Base-by-base conservation (phyloP, 2,329 filamentous ascomycete species). In the Dactylellina cionopaga region DNA sequence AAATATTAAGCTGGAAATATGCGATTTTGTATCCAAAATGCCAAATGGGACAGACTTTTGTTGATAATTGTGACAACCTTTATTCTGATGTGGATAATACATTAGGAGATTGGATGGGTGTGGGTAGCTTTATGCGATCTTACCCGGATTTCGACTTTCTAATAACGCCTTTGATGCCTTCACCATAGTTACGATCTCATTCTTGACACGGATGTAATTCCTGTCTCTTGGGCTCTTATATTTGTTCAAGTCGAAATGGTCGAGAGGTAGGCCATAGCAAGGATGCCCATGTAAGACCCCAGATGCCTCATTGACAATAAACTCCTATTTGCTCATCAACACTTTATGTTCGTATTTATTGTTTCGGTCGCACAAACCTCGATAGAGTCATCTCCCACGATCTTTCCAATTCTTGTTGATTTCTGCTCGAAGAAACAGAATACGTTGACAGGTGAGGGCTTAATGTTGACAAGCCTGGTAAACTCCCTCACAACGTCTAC, bases 221-320 rank as follows among this genome's bases (percentile, higher is more conserved):
- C 73, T 74, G 39, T 79, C 78, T 19, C 78, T 76, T 10, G 78
- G 75, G 22, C 75, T 72, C 6, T 59, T 62, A 52, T 76, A 79
- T 39, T 79, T 79, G 65, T 79, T 79, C 24, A 79, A 63, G 37
- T 70, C 56, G 17, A 79, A 79, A 56, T 79, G 78, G 39, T 79
- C 78, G 2, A 75, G 75, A 15, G 75, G 75, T n/a, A 79, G 70
- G 7, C 74, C 74, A 7, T 75, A 31, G 4, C 66, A 76, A 7
- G 75, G 66, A 22, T 78, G 74, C 29, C 76, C 77, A 15, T 75
- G 74, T 22, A 78, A 76, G 6, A 70, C 76, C 19, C 76, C 78
- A 7, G 78, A 79, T 24, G 64, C 63, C 70, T 78, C 66, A 25
- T 78, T 77, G 31, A 79, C 78, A 49, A 79, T 75, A 22, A 75